A percentile compares a stretch with the other conserved stretches of the same genome.
Evolutionary conservation across 306 rosid species (phyloP).

Genomic region (Cercis canadensis): DNA sequence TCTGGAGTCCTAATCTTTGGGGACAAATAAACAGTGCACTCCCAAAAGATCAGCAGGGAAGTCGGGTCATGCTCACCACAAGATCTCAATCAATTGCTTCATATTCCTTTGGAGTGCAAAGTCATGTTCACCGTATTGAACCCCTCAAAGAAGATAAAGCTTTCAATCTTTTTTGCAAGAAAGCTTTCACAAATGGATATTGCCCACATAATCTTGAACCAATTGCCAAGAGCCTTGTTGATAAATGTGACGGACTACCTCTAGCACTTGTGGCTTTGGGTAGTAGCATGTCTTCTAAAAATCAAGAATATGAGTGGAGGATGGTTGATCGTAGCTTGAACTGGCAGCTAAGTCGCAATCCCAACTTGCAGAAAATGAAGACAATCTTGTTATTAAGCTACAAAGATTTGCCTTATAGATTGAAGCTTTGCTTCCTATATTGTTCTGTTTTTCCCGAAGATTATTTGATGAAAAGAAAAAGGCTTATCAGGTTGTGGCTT

Average conservation of each 20-base stretch:
- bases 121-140: not conserved
- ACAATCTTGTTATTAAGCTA: not conserved
- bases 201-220: not conserved
- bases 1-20: not conserved
- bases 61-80: not conserved
- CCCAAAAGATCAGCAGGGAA: not conserved
- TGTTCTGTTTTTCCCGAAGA: constrained; percentile 35
- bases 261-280: constrained; percentile 4
- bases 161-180: not conserved
- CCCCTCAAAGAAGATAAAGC: not conserved
- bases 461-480: not conserved
- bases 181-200: not conserved
- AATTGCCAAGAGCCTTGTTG: not conserved
- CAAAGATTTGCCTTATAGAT: not conserved
- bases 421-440: constrained; percentile 30
- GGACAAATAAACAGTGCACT: not conserved
- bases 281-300: not conserved
- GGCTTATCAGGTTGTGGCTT: constrained; percentile 18
- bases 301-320: not conserved
- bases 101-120: not conserved
- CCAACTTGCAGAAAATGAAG: not conserved
- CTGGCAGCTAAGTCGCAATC: not conserved
- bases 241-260: not conserved
- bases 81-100: not conserved
- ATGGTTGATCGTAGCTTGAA: not conserved